Evolutionary conservation across 2,329 filamentous ascomycete genomes (phyloP).

Genomic region (Cyclaneusma minus): DNA sequence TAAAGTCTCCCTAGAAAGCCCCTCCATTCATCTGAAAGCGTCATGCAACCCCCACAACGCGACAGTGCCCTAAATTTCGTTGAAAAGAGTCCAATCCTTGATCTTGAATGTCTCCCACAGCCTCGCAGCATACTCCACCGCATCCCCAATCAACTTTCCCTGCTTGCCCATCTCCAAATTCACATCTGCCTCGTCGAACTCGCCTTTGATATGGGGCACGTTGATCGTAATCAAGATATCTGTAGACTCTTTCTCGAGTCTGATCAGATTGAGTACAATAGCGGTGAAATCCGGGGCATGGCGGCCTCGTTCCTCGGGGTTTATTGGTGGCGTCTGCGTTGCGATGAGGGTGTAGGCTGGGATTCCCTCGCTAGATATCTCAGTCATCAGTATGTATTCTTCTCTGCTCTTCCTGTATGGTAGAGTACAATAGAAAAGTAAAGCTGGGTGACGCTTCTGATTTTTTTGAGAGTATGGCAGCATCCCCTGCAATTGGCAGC

Average conservation of each 20-base stretch:
- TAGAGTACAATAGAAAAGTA: too few relatives aligned
- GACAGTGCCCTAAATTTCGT: constrained; percentile 15
- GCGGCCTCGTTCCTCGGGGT: constrained; percentile 18
- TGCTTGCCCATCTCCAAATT: constrained; percentile 48
- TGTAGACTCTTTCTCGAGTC: constrained; percentile 59
- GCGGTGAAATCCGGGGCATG: constrained; percentile 44
- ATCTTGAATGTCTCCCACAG: constrained; percentile 64
- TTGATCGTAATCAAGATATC: constrained; percentile 81
- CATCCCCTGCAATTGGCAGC: constrained; percentile 3
- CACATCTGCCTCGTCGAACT: constrained; percentile 59
- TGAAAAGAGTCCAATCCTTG: constrained; percentile 61
- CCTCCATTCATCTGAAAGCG: too few relatives aligned
- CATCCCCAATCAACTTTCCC: constrained; percentile 52
- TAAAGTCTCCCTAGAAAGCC: too few relatives aligned
- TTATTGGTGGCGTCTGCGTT: constrained; percentile 34
- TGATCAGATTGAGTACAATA: constrained; percentile 61
- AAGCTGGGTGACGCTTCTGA: too few relatives aligned
- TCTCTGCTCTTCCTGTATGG: too few relatives aligned
- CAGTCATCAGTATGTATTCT: too few relatives aligned
- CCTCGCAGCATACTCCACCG: constrained; percentile 48
- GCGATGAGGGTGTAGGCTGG: constrained; percentile 58
- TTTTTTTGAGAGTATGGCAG: too few relatives aligned
- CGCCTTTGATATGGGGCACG: constrained; percentile 65
- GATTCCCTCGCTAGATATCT: constrained; percentile 32
- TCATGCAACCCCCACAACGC: too few relatives aligned